Conservation (phyloP, 1,139 yeast species). For the Saccharomyces hybrid region DNA sequence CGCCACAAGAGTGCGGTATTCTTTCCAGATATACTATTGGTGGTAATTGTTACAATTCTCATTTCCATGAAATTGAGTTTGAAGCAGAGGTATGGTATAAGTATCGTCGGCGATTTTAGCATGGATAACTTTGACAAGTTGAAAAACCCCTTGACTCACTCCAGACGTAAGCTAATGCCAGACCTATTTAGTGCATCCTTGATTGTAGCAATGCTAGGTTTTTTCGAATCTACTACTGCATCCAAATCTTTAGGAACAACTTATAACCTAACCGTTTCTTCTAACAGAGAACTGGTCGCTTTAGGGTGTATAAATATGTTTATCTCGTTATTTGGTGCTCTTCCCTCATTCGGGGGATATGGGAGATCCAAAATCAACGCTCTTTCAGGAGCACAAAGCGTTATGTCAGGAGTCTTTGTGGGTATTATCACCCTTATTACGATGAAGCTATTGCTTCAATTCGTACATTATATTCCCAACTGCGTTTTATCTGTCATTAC, state of each 20-base stretch:
- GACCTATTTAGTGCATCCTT: conserved; percentile 51
- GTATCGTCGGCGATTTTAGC: conserved; percentile 60
- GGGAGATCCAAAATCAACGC: conserved; percentile 89
- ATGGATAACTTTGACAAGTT: conserved; percentile 37
- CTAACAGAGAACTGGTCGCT: conserved; percentile 73
- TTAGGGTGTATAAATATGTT: conserved; percentile 68
- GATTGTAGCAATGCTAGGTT: conserved; percentile 79
- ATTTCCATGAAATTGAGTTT: conserved; percentile 50
- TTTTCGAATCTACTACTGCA: conserved; percentile 91
- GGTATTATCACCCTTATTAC: conserved; percentile 65
- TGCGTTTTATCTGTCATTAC: conserved; percentile 80
- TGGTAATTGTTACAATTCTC: conserved; percentile 57
- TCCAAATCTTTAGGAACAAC: conserved; percentile 68
- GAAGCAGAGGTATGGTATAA: conserved; percentile 48
- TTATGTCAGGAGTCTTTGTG: conserved; percentile 75
- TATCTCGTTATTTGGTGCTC: conserved; percentile 60
- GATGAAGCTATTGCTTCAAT: conserved; percentile 52
- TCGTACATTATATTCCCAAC: conserved; percentile 66
- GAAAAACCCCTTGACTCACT: conserved; percentile 42
- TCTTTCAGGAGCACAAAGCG: conserved; percentile 77
- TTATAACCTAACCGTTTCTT: conserved; percentile 59
- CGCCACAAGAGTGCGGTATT: conserved; percentile 34
- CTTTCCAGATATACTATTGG: conserved; percentile 77
- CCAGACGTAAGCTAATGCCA: conserved; percentile 25
- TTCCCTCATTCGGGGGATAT: conserved; percentile 95